Percentiles rank a stretch among this genome's conserved stretches.
These are phyloP conservation scores for Cetraspora pellucida DNA, from an alignment of 192 early-diverging fungal genomes.

Conservation along the genomic window DNA sequence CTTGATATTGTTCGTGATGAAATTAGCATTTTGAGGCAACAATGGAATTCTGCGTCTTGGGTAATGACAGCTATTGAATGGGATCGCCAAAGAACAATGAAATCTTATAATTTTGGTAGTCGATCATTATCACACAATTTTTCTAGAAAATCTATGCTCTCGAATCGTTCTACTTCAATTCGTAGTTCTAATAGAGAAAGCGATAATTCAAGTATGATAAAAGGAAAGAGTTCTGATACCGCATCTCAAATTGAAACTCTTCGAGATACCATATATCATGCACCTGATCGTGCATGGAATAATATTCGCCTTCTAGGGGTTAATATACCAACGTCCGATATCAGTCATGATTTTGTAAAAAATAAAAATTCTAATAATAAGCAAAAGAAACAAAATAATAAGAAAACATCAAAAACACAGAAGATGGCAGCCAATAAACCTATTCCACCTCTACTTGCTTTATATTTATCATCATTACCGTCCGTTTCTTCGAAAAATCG, in stretches of 20 bases:
- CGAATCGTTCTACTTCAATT: slow-evolving; percentile 22
- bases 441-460: neutral
- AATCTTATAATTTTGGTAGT: slow-evolving; percentile 33
- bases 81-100: slow-evolving; percentile 37
- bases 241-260: slow-evolving; percentile 27
- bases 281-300: slow-evolving; percentile 32
- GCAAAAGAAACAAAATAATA: slow-evolving; percentile 13
- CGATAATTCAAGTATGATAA: neutral
- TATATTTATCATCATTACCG: slow-evolving; percentile 13
- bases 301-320: slow-evolving; percentile 24
- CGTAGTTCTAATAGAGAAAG: slow-evolving; percentile 10
- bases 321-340: neutral
- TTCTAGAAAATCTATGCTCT: neutral
- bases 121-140: slow-evolving; percentile 12
- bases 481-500: neutral
- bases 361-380: slow-evolving; percentile 4
- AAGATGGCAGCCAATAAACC: neutral
- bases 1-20: slow-evolving; percentile 29
- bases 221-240: slow-evolving; percentile 8
- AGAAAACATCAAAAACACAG: neutral
- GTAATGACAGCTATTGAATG: slow-evolving; percentile 35
- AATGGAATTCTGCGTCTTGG: slow-evolving; percentile 35
- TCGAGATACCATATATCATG: slow-evolving; percentile 20
- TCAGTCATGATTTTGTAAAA: neutral
- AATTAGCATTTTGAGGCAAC: slow-evolving; percentile 25